Evolutionary conservation across 805 yeast genomes (phyloP).

Genomic region (Kodamaea neixiangensis): DNA sequence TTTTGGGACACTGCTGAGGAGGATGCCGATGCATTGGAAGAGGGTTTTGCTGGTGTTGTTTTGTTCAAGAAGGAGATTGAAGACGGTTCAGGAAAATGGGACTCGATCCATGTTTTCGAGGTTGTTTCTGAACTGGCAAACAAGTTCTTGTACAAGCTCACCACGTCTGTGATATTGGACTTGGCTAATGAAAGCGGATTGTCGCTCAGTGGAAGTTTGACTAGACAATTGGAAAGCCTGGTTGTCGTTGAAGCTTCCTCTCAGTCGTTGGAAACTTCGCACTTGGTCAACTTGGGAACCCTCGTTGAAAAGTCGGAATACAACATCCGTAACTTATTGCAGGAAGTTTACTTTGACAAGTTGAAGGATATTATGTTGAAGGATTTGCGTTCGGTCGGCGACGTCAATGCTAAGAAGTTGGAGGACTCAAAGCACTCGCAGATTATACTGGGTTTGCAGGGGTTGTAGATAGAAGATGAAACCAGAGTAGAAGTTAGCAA

Average conservation of each 20-base stretch:
- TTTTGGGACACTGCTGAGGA: slow-evolving; percentile 84
- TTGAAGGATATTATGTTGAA: slow-evolving; percentile 76
- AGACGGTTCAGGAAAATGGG: slow-evolving; percentile 70
- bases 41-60: slow-evolving; percentile 89
- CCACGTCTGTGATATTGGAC: slow-evolving; percentile 86
- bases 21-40: slow-evolving; percentile 34
- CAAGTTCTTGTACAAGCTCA: slow-evolving; percentile 62
- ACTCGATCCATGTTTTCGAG: slow-evolving; percentile 91
- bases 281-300: slow-evolving; percentile 82
- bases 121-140: slow-evolving; percentile 45
- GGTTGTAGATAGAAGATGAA: slow-evolving; percentile 15
- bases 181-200: slow-evolving; percentile 39
- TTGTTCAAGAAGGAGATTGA: slow-evolving; percentile 72
- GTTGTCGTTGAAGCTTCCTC: slow-evolving; percentile 31
- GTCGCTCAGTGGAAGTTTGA: slow-evolving; percentile 76
- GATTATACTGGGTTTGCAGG: slow-evolving; percentile 26
- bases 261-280: slow-evolving; percentile 58
- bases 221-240: slow-evolving; percentile 68
- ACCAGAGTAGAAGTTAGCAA: no score
- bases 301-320: slow-evolving; percentile 87
- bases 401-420: slow-evolving; percentile 29
- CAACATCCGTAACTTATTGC: slow-evolving; percentile 80
- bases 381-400: slow-evolving; percentile 43
- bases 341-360: slow-evolving; percentile 94
- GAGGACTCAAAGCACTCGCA: slow-evolving; percentile 38